Conservation (phyloP, 192 early-diverging fungal genomes). For the Linnemannia zychae region DNA sequence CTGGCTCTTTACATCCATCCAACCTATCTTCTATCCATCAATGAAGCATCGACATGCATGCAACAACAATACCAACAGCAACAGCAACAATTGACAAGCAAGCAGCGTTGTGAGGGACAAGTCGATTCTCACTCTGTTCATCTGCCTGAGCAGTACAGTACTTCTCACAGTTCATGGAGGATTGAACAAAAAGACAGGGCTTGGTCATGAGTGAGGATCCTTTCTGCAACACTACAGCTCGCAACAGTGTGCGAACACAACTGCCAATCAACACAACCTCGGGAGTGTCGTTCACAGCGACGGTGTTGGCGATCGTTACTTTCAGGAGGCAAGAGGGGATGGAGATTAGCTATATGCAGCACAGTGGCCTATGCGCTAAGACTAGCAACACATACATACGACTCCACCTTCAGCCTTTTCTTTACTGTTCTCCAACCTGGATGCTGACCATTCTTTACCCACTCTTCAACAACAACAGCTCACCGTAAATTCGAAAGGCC, state of each 20-base stretch:
- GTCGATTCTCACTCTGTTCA: no score
- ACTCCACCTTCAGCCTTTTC: background rate
- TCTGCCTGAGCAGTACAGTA: no score
- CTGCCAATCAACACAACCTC: no score
- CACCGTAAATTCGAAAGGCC: conserved; percentile 99
- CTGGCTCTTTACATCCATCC: conserved; percentile 5
- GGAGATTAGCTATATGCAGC: background rate
- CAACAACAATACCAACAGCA: background rate
- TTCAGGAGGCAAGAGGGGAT: background rate
- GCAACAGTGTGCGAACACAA: no score
- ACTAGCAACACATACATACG: background rate
- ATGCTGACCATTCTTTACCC: background rate
- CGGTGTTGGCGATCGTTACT: background rate
- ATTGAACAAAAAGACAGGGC: no score
- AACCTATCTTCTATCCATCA: background rate
- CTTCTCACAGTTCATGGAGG: no score
- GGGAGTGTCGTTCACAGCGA: no score
- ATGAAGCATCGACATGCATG: background rate
- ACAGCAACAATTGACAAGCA: background rate
- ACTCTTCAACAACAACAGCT: conserved; percentile 63
- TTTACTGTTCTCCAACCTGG: background rate
- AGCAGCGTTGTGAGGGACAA: no score
- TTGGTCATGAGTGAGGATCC: no score
- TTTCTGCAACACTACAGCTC: no score
- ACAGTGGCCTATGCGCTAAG: background rate